Evolutionary conservation across 306 rosid species (phyloP), one percentile per base, ranked within the genome.

Genomic region (Hippophae tibetana): DNA sequence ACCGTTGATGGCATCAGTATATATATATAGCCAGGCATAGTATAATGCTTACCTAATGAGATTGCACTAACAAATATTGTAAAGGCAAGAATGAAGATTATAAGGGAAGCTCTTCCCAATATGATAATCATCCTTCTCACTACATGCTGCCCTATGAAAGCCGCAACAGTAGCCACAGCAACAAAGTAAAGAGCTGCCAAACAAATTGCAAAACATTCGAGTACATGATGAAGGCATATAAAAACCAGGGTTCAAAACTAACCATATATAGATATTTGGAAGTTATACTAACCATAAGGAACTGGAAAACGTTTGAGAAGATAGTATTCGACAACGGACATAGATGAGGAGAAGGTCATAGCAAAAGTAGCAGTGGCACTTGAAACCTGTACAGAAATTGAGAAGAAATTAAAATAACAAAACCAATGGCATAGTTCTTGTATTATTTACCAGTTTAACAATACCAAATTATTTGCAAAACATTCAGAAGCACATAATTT

Each of bases 351-450:
- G 68, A 85, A 85, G 25, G 67, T 64, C 94, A 85, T 85, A 27
- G 94, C 70, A 64, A 82, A 85, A 26, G 94, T 85, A 61, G 94
- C 82, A 49, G 94, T 85, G 13, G 94, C 94, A 72, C 94, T 85
- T 72, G 94, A 89, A 5, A 85, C 89, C 94, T 85, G 74, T 72
- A 59, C 54, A 66, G 18, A 8, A 52, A 26, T 14, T 3, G 40
- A 23, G 61, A 27, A 56, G 10, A 42, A 45, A 13, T 63, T 7
- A 14, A 14, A 10, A 47, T 18, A 43, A 40, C 26, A 57, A 27
- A 18, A 41, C 52, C 18, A 62, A 25, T 40, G 9, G 47, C 7
- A 5, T 53, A 6, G 5, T 26, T 10, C 13, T 12, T 40, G 25
- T 58, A 42, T 50, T 10, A n/a, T 18, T 31, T n/a, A 44, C 38